These are phyloP conservation scores for Dioszegia aurantiaca DNA, from an alignment of 768 basidiomycete genomes.

Conservation along the genomic window DNA sequence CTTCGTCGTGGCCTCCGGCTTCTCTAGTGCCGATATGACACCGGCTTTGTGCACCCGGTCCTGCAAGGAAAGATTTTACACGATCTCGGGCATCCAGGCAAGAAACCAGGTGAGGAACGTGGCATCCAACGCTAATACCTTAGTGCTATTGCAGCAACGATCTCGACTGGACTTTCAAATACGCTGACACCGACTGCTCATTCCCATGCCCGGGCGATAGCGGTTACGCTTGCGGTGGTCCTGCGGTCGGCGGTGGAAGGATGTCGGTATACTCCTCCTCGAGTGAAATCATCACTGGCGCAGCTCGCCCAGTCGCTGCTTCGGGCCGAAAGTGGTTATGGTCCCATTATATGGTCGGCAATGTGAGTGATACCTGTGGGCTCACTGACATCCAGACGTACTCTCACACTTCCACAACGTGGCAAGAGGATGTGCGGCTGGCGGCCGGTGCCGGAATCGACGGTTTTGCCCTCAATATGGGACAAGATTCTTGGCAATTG, in stretches of 20 bases:
- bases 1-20: too few species aligned
- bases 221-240: constrained; percentile 6
- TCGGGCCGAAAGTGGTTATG: constrained; percentile 36
- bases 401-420: constrained; percentile 43
- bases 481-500: constrained; percentile 49
- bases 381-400: constrained; percentile 45
- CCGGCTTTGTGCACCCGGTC: too few species aligned
- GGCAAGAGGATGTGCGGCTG: constrained; percentile 49
- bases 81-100: not conserved
- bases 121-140: too few species aligned
- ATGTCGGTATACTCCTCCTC: not conserved
- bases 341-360: constrained; percentile 51
- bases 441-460: constrained; percentile 51
- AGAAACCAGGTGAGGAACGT: not conserved
- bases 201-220: constrained; percentile 4
- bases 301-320: constrained; percentile 23
- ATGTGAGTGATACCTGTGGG: constrained; percentile 22
- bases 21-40: too few species aligned
- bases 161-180: not conserved
- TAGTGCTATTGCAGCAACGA: not conserved
- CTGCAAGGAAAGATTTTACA: too few species aligned
- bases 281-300: constrained; percentile 17
- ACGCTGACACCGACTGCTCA: constrained; percentile 6
- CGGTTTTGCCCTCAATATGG: constrained; percentile 54
- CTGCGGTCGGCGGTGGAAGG: too few species aligned